Conservation (phyloP, 163 green algal genomes). For the Volvox carteri region DNA sequence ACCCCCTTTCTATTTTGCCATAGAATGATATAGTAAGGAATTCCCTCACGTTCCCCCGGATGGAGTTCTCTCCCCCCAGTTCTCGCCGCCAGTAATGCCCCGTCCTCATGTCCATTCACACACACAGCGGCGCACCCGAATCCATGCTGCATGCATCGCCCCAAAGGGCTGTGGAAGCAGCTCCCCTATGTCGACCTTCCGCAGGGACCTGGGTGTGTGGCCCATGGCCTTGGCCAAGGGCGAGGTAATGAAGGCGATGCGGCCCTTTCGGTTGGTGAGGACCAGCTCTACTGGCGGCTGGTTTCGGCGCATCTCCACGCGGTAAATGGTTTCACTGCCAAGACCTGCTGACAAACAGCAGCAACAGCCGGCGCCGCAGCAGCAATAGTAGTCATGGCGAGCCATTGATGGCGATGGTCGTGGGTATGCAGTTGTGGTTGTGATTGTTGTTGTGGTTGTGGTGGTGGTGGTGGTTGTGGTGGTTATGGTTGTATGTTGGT, state of each 20-base stretch:
- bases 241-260: slow-evolving; percentile 51
- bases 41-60: too few species aligned
- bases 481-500: not conserved
- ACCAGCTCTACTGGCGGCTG: slow-evolving; percentile 35
- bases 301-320: slow-evolving; percentile 42
- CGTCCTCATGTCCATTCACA: too few species aligned
- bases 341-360: slow-evolving; percentile 22
- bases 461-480: not conserved
- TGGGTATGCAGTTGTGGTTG: not conserved
- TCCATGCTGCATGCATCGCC: slow-evolving; percentile 55
- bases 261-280: slow-evolving; percentile 52
- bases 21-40: too few species aligned
- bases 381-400: too few species aligned
- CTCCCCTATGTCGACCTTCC: slow-evolving; percentile 57
- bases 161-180: slow-evolving; percentile 64
- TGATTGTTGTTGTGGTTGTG: not conserved
- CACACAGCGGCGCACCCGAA: slow-evolving; percentile 52
- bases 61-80: too few species aligned
- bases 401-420: too few species aligned
- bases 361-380: too few species aligned
- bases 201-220: slow-evolving; percentile 52
- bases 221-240: slow-evolving; percentile 56
- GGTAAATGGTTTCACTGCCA: slow-evolving; percentile 30
- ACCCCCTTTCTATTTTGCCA: too few species aligned
- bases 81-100: too few species aligned